A percentile compares a stretch with the other conserved stretches of the same genome.
Evolutionary conservation across 2,329 filamentous ascomycete genomes (phyloP).

Genomic region (Aspergillus pseudoglaucus): DNA sequence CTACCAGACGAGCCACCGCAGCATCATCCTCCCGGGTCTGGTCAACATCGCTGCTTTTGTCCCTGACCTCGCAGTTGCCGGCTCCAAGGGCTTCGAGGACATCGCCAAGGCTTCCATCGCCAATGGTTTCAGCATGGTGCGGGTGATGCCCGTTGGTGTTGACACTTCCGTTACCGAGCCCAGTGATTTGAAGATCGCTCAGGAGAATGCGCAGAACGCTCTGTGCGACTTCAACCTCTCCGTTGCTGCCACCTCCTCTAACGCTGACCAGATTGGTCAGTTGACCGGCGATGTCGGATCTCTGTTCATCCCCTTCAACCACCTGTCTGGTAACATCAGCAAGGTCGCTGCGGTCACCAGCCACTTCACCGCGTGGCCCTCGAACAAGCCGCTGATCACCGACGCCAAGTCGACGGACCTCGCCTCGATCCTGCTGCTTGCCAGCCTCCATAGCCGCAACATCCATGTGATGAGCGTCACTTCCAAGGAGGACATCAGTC

Average conservation of each 20-base stretch:
- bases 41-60: slow-evolving; percentile 78
- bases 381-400: slow-evolving; percentile 71
- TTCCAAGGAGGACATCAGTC: slow-evolving; percentile 70
- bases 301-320: slow-evolving; percentile 75
- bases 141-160: slow-evolving; percentile 68
- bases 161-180: slow-evolving; percentile 68
- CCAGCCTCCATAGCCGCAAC: slow-evolving; percentile 69
- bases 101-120: slow-evolving; percentile 69
- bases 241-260: slow-evolving; percentile 65
- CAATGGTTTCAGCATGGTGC: slow-evolving; percentile 72
- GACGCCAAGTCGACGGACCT: slow-evolving; percentile 75
- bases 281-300: slow-evolving; percentile 69
- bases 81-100: slow-evolving; percentile 60
- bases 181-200: slow-evolving; percentile 62
- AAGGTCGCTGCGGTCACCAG: slow-evolving; percentile 73
- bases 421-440: slow-evolving; percentile 70
- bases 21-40: slow-evolving; percentile 64
- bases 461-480: slow-evolving; percentile 75
- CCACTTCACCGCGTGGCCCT: slow-evolving; percentile 72
- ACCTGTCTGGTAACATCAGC: slow-evolving; percentile 74
- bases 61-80: slow-evolving; percentile 60
- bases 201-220: slow-evolving; percentile 61
- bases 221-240: slow-evolving; percentile 78
- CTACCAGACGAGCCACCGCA: slow-evolving; percentile 83
- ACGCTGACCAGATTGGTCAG: slow-evolving; percentile 67